phyloP scores from a whole-genome alignment of 1,139 yeast species.

The Saccharomycopsis hybrid region DNA sequence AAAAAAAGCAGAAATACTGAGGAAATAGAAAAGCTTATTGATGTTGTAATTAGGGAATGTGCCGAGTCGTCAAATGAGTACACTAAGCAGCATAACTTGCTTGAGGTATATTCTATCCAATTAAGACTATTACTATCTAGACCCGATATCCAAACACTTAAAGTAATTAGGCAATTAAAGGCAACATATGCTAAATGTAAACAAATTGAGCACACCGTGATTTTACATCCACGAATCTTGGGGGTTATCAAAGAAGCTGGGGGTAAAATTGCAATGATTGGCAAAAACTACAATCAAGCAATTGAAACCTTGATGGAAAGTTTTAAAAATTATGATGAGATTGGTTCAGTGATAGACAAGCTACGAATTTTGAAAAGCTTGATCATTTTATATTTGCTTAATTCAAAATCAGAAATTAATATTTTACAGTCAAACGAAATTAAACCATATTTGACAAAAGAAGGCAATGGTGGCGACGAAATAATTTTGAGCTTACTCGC shows the following conservation, averaged over 20 bases:
- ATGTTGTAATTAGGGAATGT: not conserved
- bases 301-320: constrained; percentile 59
- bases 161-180: not conserved
- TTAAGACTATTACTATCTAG: not conserved
- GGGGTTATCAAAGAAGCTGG: constrained; percentile 69
- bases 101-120: constrained; percentile 14
- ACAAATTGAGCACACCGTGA: constrained; percentile 35
- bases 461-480: constrained; percentile 25
- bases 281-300: constrained; percentile 52
- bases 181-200: not conserved
- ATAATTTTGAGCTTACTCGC: constrained; percentile 30
- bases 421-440: constrained; percentile 50
- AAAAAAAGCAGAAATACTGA: not conserved
- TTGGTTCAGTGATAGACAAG: constrained; percentile 52
- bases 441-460: constrained; percentile 30
- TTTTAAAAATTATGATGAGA: constrained; percentile 69
- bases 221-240: constrained; percentile 62
- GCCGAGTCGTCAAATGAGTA: constrained; percentile 7
- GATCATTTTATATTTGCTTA: constrained; percentile 47
- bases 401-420: constrained; percentile 57
- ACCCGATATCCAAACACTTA: not conserved
- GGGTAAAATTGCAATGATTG: constrained; percentile 55
- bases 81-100: constrained; percentile 6
- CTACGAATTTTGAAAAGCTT: constrained; percentile 49
- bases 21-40: not conserved